phyloP scores from a whole-genome alignment of 192 early-diverging fungal species.

The Coemansia sp. region DNA sequence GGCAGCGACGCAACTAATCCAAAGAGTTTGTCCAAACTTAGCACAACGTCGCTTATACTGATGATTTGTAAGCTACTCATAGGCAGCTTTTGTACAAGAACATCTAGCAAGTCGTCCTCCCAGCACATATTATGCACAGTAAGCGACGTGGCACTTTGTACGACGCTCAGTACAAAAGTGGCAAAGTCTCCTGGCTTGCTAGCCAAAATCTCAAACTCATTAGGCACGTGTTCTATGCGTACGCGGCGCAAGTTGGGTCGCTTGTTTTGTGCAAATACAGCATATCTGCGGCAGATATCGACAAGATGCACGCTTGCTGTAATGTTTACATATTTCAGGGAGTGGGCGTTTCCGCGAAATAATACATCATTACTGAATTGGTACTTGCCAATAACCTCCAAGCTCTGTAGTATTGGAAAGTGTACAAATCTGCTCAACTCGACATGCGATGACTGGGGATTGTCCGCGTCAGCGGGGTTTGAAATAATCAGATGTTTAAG shows the following conservation, averaged over 20 bases:
- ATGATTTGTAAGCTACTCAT: not conserved
- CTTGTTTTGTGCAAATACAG: not conserved
- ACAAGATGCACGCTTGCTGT: not conserved
- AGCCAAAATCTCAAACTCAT: not conserved
- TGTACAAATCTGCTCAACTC: not conserved
- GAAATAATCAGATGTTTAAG: not conserved
- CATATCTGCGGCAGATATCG: not conserved
- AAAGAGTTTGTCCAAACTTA: not conserved
- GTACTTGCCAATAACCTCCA: not conserved
- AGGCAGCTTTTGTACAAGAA: not conserved
- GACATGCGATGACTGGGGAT: not conserved
- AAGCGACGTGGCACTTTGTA: not conserved
- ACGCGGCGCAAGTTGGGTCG: not conserved
- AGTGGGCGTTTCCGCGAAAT: not conserved
- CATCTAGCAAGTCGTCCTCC: not conserved
- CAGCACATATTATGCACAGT: not conserved
- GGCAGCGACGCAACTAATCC: not conserved
- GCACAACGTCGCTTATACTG: not conserved
- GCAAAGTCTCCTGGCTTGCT: not conserved
- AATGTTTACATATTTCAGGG: not conserved
- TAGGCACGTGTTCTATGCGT: not conserved
- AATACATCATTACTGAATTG: not conserved
- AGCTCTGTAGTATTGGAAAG: not conserved
- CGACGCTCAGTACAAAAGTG: not conserved
- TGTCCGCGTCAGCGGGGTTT: not conserved